phyloP scores from a whole-genome alignment of 2,329 filamentous ascomycete species.

The Aspergillus fructus region DNA sequence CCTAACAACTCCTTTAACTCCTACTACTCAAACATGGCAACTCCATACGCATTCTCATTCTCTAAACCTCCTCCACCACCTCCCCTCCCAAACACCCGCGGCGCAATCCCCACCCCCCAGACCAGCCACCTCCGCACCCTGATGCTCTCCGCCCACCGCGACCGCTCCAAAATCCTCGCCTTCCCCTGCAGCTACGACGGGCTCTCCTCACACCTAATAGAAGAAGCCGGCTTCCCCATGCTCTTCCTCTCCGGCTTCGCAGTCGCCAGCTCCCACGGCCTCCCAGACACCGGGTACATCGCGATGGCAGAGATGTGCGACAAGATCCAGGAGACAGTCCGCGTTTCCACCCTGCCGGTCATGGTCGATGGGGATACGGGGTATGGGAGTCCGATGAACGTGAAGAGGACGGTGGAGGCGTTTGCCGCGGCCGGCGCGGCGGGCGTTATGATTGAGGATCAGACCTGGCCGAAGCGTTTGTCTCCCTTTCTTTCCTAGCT shows the following conservation, averaged over 20 bases:
- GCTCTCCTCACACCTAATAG: slow-evolving; percentile 44
- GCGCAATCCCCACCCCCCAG: slow-evolving; percentile 39
- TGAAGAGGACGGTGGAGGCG: slow-evolving; percentile 46
- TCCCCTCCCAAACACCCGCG: slow-evolving; percentile 32
- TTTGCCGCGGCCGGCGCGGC: slow-evolving; percentile 44
- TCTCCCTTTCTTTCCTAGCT: slow-evolving; percentile 3
- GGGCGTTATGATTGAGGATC: slow-evolving; percentile 48
- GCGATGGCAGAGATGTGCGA: slow-evolving; percentile 48
- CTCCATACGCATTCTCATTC: not conserved
- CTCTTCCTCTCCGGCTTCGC: slow-evolving; percentile 47
- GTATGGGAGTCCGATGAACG: slow-evolving; percentile 51
- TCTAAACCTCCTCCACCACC: not conserved
- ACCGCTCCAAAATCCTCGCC: slow-evolving; percentile 47
- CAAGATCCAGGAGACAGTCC: slow-evolving; percentile 45
- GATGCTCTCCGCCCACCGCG: slow-evolving; percentile 37
- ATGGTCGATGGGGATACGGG: slow-evolving; percentile 51
- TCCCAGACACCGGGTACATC: slow-evolving; percentile 53
- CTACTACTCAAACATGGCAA: not conserved
- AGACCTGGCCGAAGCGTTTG: slow-evolving; percentile 51
- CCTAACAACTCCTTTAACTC: no score
- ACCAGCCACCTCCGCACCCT: slow-evolving; percentile 32
- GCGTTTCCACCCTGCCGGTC: slow-evolving; percentile 42
- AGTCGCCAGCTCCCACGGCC: slow-evolving; percentile 41
- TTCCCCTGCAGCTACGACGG: slow-evolving; percentile 47
- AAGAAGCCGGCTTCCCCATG: slow-evolving; percentile 49